Percentiles rank a stretch among this genome's conserved stretches.
phyloP scores from a whole-genome alignment of 1,284 basidiomycete species.

The Tilletia walkeri region DNA sequence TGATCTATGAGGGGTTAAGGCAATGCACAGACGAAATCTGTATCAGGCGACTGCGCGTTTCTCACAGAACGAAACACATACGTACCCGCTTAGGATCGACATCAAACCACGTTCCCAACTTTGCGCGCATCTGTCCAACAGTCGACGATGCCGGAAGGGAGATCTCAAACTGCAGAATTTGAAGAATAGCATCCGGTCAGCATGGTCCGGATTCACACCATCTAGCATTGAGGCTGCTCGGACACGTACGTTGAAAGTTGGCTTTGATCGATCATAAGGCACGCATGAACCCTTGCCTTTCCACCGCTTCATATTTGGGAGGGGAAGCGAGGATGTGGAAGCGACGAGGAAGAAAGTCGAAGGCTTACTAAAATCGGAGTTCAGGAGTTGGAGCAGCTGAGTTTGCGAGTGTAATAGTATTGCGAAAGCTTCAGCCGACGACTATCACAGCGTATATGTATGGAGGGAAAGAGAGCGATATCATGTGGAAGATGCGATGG shows the following conservation, averaged over 20 bases:
- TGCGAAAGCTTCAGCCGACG: too few relatives aligned
- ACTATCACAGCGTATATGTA: too few relatives aligned
- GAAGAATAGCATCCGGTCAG: background rate
- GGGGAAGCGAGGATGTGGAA: conserved; percentile 65
- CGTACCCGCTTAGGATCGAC: conserved; percentile 29
- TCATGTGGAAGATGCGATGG: too few relatives aligned
- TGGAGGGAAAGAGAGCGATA: too few relatives aligned
- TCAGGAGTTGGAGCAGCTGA: too few relatives aligned
- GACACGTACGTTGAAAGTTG: conserved; percentile 12
- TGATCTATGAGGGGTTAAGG: conserved; percentile 16
- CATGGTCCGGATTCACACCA: too few relatives aligned
- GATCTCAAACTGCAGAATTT: conserved; percentile 37
- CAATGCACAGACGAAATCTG: too few relatives aligned
- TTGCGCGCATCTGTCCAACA: conserved; percentile 39
- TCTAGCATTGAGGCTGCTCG: background rate
- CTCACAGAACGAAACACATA: background rate
- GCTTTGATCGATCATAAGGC: conserved; percentile 66
- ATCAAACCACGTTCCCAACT: conserved; percentile 34
- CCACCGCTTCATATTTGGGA: conserved; percentile 74
- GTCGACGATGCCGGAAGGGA: conserved; percentile 40
- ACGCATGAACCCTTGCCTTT: conserved; percentile 63
- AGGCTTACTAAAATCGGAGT: too few relatives aligned
- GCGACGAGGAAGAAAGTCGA: too few relatives aligned
- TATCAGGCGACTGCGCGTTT: too few relatives aligned
- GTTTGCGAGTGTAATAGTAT: too few relatives aligned